A percentile compares a stretch with the other conserved stretches of the same genome.
phyloP scores from a whole-genome alignment of 192 early-diverging fungal genomes.

The Linnemannia hyalina region DNA sequence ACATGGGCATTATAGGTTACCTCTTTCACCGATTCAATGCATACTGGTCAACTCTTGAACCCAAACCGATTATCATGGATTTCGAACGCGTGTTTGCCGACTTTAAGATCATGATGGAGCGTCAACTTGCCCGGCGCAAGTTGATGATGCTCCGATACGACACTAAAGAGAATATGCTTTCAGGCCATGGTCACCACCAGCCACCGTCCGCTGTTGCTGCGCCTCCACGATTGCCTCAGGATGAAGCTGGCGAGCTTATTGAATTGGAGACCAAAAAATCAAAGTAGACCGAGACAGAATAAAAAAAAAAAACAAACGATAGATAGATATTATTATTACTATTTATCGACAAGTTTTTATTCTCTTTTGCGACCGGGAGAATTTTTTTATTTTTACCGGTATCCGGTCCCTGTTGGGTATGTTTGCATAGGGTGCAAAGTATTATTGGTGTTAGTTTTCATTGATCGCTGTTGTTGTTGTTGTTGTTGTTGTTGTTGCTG shows the following conservation, averaged over 20 bases:
- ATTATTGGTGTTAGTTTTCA: not conserved
- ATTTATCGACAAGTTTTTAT: not conserved
- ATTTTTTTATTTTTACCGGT: not conserved
- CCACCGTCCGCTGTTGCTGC: not conserved
- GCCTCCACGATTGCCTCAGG: not conserved
- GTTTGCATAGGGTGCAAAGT: not conserved
- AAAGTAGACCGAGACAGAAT: not conserved
- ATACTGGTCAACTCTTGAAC: constrained; percentile 70
- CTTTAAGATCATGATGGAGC: constrained; percentile 68
- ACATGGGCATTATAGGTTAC: constrained; percentile 60
- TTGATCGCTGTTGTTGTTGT: not conserved
- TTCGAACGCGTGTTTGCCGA: constrained; percentile 75
- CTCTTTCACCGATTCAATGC: constrained; percentile 75
- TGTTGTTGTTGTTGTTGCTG: not conserved
- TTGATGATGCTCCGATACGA: constrained; percentile 49
- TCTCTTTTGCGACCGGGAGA: not conserved
- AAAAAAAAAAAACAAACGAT: not conserved
- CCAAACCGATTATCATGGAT: constrained; percentile 76
- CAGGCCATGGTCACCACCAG: constrained; percentile 3
- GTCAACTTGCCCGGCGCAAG: constrained; percentile 59
- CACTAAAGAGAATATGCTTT: constrained; percentile 30
- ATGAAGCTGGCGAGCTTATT: constrained; percentile 2
- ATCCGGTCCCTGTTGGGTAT: not conserved
- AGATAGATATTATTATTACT: not conserved
- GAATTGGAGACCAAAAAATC: constrained; percentile 37